Conservation (phyloP, 768 basidiomycete species). For the Lactarius sanguifluus region DNA sequence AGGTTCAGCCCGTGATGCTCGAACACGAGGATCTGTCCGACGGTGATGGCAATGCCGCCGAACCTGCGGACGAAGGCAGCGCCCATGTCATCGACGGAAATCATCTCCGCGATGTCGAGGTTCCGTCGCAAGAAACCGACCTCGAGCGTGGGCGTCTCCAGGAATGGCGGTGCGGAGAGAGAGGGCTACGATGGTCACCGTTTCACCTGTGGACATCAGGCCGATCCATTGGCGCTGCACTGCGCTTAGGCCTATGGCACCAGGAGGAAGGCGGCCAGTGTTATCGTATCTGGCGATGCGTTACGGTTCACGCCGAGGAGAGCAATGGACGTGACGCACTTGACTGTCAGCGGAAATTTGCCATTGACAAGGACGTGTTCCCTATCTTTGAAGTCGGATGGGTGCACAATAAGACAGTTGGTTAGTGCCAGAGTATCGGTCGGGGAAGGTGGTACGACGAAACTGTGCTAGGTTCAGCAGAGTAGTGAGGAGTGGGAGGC, state of each 20-base stretch:
- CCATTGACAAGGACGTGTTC: slow-evolving; percentile 80
- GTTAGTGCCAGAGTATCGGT: slow-evolving; percentile 59
- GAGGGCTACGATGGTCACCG: slow-evolving; percentile 66
- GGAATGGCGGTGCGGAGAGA: slow-evolving; percentile 53
- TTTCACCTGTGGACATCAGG: slow-evolving; percentile 63
- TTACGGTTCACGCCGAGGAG: not conserved
- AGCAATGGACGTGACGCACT: slow-evolving; percentile 46
- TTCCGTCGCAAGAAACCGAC: slow-evolving; percentile 59
- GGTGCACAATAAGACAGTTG: slow-evolving; percentile 79
- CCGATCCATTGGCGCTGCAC: slow-evolving; percentile 89
- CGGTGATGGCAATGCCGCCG: slow-evolving; percentile 65
- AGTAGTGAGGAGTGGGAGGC: not conserved
- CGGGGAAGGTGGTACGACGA: slow-evolving; percentile 31
- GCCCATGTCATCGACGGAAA: slow-evolving; percentile 85
- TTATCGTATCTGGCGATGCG: slow-evolving; percentile 67
- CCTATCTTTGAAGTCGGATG: slow-evolving; percentile 68
- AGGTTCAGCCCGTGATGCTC: slow-evolving; percentile 87
- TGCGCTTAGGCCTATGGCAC: slow-evolving; percentile 72
- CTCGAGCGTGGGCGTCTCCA: slow-evolving; percentile 83
- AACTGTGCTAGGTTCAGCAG: slow-evolving; percentile 24
- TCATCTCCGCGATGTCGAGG: slow-evolving; percentile 60
- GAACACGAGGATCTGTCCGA: slow-evolving; percentile 71
- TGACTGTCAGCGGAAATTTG: slow-evolving; percentile 66
- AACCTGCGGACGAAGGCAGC: slow-evolving; percentile 72
- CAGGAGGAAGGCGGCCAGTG: slow-evolving; percentile 65